Conservation (phyloP, 1,284 basidiomycete species). For the Melampsora americana region DNA sequence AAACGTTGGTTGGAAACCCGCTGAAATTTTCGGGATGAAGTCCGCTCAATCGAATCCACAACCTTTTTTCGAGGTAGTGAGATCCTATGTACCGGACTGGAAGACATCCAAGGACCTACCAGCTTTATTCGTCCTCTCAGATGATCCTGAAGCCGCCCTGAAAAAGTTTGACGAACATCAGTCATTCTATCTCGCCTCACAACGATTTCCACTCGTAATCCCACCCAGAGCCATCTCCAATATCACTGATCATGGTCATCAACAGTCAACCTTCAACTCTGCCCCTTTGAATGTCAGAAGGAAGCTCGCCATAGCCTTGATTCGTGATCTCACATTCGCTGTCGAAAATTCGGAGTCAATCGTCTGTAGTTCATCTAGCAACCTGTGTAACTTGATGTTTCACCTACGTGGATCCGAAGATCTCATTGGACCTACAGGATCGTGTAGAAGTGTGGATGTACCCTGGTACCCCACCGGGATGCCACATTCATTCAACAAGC, state of each 20-base stretch:
- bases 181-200: neutral
- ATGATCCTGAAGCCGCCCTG: neutral
- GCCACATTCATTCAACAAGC: neutral
- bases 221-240: neutral
- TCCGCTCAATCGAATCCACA: neutral
- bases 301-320: neutral
- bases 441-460: neutral
- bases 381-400: neutral
- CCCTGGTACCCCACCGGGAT: neutral
- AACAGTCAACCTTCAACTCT: neutral
- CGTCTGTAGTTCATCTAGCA: neutral
- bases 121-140: neutral
- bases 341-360: neutral
- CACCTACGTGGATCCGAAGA: neutral
- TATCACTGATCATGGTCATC: neutral
- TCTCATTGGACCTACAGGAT: neutral
- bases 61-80: neutral
- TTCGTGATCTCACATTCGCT: neutral
- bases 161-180: neutral
- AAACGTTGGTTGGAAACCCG: neutral
- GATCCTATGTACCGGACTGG: constrained; percentile 1
- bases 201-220: neutral
- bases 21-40: neutral
- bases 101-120: neutral
- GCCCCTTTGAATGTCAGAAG: neutral